Base-by-base conservation (phyloP, 2,329 filamentous ascomycete genomes). In the Botryotinia calthae region DNA sequence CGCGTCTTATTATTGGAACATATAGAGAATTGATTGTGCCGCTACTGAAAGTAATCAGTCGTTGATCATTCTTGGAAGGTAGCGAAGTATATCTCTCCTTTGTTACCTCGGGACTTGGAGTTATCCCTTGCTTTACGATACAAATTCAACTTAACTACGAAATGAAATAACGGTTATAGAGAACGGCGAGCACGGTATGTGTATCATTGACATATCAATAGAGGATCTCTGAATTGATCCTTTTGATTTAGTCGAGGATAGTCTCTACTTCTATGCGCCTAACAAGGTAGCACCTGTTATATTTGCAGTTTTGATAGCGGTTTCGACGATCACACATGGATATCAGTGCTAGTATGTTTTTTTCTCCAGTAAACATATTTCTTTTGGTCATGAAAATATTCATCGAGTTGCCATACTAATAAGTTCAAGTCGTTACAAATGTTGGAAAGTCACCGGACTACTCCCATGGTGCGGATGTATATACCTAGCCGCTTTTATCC, bases 401-500 rank as follows among this genome's bases (percentile, higher is more conserved):
- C 4, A 28, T 28, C 16, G n/a, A 9, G 14, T 2, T 56, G 5
- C 8, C 9, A 34, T 59, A 9, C 56, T 34, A 22, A 59, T 25
- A 0, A 8, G 0, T 10, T 20, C 34, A n/a, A 89, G 87, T 62
- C 85, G 82, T 71, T 87, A 89, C 78, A 87, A 86, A 75, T 87
- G 84, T 76, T 90, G 87, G 85, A 84, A 84, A 68, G 81, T 89
- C 22, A 88, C 86, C 0, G 80, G 85, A 0, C 80, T 90, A 6
- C 86, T 89, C 34, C 84, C 87, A 14, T 84, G 87, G 79, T 87
- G 86, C 62, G 84, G 85, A 12, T 78, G 87, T 1, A 78, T 90
- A 58, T 89, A 90, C 79, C 83, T 85, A 0, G 82, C 81, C 1
- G 89, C 89, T 34, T 90, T 90, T 78, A 82, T 85, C 9, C 77